These are phyloP conservation scores for Diaporthe destruens DNA, from an alignment of 2,329 filamentous ascomycete species.

Conservation along the genomic window DNA sequence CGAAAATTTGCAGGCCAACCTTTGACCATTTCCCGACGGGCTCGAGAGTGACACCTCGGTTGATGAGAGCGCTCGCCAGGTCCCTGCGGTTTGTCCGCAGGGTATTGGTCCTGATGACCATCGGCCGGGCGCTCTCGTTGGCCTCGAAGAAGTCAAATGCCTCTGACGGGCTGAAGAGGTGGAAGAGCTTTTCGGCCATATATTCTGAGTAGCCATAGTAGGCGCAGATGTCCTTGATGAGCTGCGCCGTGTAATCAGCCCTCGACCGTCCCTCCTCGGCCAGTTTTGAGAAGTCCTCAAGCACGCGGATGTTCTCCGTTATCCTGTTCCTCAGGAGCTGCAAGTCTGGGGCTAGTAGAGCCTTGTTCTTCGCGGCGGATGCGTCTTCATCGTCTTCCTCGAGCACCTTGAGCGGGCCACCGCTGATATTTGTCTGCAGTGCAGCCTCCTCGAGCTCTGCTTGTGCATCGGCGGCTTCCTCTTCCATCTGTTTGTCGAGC, in stretches of 20 bases:
- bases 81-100: constrained; percentile 82
- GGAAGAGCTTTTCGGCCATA: constrained; percentile 95
- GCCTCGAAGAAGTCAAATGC: constrained; percentile 99
- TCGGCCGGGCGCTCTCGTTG: constrained; percentile 92
- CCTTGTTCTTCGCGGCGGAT: constrained; percentile 52
- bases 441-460: constrained; percentile 88
- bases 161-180: constrained; percentile 91
- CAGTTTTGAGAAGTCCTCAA: constrained; percentile 88
- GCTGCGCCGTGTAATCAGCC: constrained; percentile 86
- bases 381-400: constrained; percentile 58
- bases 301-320: constrained; percentile 90
- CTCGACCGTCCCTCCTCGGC: constrained; percentile 84
- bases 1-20: constrained; percentile 96
- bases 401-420: constrained; percentile 56
- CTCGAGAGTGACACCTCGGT: constrained; percentile 94
- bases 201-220: constrained; percentile 98
- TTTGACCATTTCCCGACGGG: constrained; percentile 99
- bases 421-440: constrained; percentile 92
- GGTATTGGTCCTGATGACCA: constrained; percentile 97
- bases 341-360: constrained; percentile 85
- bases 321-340: constrained; percentile 90
- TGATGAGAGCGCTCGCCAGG: constrained; percentile 93
- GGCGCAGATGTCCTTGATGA: constrained; percentile 91
- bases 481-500: constrained; percentile 80
- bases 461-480: constrained; percentile 85